Evolutionary conservation across 176 grass and related monocot genomes (phyloP), one percentile per base, ranked within the genome.

Genomic region (Oryza punctata): DNA sequence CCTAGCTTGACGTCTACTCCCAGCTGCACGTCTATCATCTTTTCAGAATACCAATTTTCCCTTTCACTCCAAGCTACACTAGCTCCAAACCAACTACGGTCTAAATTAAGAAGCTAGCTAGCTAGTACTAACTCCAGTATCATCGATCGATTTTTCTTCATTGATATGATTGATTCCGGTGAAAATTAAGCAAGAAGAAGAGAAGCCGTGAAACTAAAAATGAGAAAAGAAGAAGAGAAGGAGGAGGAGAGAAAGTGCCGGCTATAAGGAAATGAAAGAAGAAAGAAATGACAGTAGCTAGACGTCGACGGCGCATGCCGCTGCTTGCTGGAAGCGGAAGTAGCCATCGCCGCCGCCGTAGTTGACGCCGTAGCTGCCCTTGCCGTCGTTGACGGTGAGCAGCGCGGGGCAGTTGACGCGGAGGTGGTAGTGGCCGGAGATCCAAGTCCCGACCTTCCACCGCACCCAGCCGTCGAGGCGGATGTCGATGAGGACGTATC

Each of bases 371-470:
- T 77, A 80, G 79, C 78, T 84, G 0, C 45, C 87, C 41, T 76
- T 84, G 1, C 86, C 82, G 0, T 80, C 69, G 83, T 88, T 86
- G 12, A 94, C 79, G 16, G 84, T 77, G 73, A 97, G 63, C 45
- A 94, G 87, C 1, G 88, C 95, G 3, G 92, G 92, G 75, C 95
- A 97, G 46, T 84, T 93, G 33, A 89, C 92, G 6, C 59, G 54
- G 16, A 97, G 89, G 15, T 89, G 90, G 65, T 94, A 91, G 44
- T 59, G 25, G 6, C 86, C 76, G 28, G 92, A 97, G 76, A 89
- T 94, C 95, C 92, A 97, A 0, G 88, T 45, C 12, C 92, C 92
- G 7, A 94, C 90, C 82, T 94, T 97, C 95, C 95, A 97, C 0
- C 90, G 15, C 0, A 97, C 18, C 46, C 5, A 69, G 0, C 95